Base-by-base conservation (phyloP, 2,329 filamentous ascomycete species). In the Coleophoma eucalyptorum region DNA sequence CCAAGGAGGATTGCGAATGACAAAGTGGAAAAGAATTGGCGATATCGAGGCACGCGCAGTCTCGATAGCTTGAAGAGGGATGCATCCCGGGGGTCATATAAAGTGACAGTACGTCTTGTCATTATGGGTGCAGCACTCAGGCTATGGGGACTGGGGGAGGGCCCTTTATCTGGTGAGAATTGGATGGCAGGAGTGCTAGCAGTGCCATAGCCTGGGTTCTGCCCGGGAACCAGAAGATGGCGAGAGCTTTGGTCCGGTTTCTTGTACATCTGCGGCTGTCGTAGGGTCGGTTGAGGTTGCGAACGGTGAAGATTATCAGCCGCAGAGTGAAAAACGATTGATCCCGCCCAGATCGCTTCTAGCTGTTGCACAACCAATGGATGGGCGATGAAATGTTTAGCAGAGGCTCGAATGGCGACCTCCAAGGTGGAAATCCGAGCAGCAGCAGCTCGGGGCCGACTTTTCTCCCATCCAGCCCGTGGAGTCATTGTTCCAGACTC, bases 291-390 rank as follows among this genome's bases (percentile, higher is more conserved):
- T 19, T 68, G 63, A 7, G 71, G 66, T 31, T 75, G 77, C 44
- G 71, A 70, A 41, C 90, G 84, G 67, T 97, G 93, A 20, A 97
- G 73, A 57, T 81, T 88, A 67, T 97, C 92, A 5, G 90, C 90
- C 12, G 87, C 84, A 2, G 90, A 94, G 69, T 96, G 91, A 64
- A 97, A 97, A 58, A 94, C 91, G 57, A 97, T 94, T 16, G 89
- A 93, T 26, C 93, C 93, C 18, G 90, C 93, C 93, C 93, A 97
- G 55, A 97, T 96, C 42, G 91, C 92, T 68, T 97, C 91, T n/a
- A 97, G 77, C 65, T 97, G 92, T 67, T 95, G 90, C 8, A 97
- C 87, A 1, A 97, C 91, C 3, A 97, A 76, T 1, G 93, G 92
- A 64, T 97, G 92, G 8, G 93, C 88, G 5, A 97, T 76, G 60